Evolutionary conservation across 2,329 filamentous ascomycete species (phyloP).

Genomic region (Hypomyces rosellus): DNA sequence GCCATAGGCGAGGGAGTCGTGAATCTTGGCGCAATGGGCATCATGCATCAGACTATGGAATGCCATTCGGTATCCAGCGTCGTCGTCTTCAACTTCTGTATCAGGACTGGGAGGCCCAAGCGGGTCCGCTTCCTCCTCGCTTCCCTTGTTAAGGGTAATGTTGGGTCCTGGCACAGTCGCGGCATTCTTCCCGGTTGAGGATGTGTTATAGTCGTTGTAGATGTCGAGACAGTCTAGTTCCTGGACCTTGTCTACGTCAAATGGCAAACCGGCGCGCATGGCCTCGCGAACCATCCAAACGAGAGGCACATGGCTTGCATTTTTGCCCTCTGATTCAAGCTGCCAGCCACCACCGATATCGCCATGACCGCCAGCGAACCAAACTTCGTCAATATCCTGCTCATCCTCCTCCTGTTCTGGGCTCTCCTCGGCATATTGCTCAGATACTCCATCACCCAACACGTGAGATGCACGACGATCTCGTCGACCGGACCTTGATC

Average conservation of each 20-base stretch:
- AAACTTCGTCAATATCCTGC: constrained; percentile 74
- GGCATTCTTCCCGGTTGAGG: background rate
- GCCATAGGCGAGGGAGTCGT: constrained; percentile 64
- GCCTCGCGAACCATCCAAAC: constrained; percentile 62
- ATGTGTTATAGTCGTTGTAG: constrained; percentile 5
- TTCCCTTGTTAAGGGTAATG: constrained; percentile 17
- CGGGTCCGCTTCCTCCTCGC: constrained; percentile 10
- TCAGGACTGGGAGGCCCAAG: constrained; percentile 16
- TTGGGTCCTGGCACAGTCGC: constrained; percentile 12
- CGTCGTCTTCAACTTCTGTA: constrained; percentile 16
- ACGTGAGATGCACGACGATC: constrained; percentile 3
- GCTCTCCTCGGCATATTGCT: background rate
- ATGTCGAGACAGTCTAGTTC: constrained; percentile 52
- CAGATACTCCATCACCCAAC: background rate
- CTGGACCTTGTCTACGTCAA: constrained; percentile 62
- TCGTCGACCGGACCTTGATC: constrained; percentile 32
- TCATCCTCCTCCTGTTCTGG: constrained; percentile 21
- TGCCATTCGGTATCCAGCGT: constrained; percentile 16
- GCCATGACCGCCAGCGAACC: constrained; percentile 74
- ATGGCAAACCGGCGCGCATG: constrained; percentile 58
- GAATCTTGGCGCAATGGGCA: constrained; percentile 51
- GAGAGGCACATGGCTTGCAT: constrained; percentile 61
- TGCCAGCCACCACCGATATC: constrained; percentile 77
- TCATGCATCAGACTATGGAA: constrained; percentile 55
- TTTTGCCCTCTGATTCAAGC: constrained; percentile 47